Base-by-base conservation (phyloP, 2,329 filamentous ascomycete genomes). In the Penicillium sp. region DNA sequence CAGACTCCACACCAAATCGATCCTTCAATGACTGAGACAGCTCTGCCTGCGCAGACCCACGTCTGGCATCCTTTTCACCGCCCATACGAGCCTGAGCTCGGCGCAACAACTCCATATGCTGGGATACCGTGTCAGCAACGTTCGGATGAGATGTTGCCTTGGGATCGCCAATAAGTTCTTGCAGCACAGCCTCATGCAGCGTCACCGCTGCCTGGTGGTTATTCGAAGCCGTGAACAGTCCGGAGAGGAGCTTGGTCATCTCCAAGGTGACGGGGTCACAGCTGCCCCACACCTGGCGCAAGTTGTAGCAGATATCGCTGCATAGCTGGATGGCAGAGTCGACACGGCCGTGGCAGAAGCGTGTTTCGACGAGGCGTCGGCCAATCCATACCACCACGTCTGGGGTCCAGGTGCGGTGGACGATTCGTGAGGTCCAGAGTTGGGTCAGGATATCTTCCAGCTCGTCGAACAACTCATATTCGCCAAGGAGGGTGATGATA, bases 301-400 rank as follows among this genome's bases (percentile, higher is more conserved):
- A 72, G 62, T 83, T 83, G 72, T 83, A 83, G 36, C 77, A 78
- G 53, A 83, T 81, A 62, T 80, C 78, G 61, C 80, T 80, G 65
- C 76, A 78, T 2, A 83, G 76, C 47, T 73, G 71, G 39, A 77
- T 72, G 10, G 77, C 73, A 2, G 71, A 70, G 56, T 75, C 68
- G 41, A 76, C 73, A 42, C 76, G 70, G 38, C 76, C 76, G 30
- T 77, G 75, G 39, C 78, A 75, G 70, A 80, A 82, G 45, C 79
- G 78, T 1, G 78, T 78, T 62, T 78, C 76, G 46, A 82, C 78
- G 45, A 82, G 78, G 11, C 77, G 74, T 39, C 77, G 78, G n/a
- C 80, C 80, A 27, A 82, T 78, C 62, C 75, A 75, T 53, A 82
- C 75, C 18, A 82, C 72, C 3, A 78, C 76, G 14, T 73, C 68